Conservation (phyloP, 352 stramenopile species). For the Thraustochytrium sp. region DNA sequence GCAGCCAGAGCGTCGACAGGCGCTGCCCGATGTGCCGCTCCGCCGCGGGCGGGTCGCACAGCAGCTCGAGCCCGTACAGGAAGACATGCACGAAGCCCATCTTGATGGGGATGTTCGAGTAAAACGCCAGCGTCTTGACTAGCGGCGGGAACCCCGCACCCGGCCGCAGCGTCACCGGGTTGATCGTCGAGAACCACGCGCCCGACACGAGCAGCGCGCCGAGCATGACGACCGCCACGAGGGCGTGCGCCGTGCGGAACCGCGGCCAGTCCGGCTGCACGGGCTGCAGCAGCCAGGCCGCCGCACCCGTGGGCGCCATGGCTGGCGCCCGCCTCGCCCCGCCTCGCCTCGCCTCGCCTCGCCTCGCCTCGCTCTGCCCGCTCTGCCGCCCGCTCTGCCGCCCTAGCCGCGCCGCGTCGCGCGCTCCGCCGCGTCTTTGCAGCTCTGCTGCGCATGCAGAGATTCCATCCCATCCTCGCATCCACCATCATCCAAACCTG, state of each 20-base stretch:
- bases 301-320: too few species aligned
- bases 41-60: background rate
- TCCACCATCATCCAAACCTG: too few species aligned
- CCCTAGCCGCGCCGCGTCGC: too few species aligned
- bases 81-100: constrained; percentile 25
- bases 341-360: too few species aligned
- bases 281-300: background rate
- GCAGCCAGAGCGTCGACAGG: constrained; percentile 35
- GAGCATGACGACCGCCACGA: background rate
- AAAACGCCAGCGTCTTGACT: constrained; percentile 22
- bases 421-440: too few species aligned
- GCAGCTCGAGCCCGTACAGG: constrained; percentile 24
- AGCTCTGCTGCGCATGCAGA: too few species aligned
- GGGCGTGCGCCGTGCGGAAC: background rate
- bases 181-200: background rate
- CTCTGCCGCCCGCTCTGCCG: too few species aligned
- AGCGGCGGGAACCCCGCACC: background rate
- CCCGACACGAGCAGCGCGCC: constrained; percentile 2
- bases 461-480: too few species aligned
- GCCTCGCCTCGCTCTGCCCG: too few species aligned
- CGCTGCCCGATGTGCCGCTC: constrained; percentile 38
- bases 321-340: too few species aligned
- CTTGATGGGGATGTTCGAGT: constrained; percentile 45
- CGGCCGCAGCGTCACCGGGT: constrained; percentile 40
- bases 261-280: background rate